Evolutionary conservation across 441 rosid species (phyloP).

Genomic region (Adansonia madagascariensis): DNA sequence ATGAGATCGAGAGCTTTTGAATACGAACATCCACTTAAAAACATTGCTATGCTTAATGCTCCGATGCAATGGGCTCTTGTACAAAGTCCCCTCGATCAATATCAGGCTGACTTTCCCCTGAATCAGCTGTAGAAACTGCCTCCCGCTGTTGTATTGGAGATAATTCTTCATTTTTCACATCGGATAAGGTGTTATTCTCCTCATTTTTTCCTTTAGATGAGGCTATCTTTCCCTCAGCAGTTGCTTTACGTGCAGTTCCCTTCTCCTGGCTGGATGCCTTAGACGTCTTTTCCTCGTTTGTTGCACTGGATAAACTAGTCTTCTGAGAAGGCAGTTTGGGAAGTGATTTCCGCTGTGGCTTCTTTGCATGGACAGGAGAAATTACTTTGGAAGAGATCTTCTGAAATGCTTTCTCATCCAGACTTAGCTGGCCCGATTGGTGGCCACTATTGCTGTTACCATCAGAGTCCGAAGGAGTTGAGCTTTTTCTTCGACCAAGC

Average conservation of each 20-base stretch:
- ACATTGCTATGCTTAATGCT: slow-evolving; percentile 17
- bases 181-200: slow-evolving; percentile 18
- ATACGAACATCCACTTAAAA: slow-evolving; percentile 29
- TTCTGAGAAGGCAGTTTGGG: slow-evolving; percentile 92
- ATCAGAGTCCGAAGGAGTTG: slow-evolving; percentile 51
- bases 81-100: slow-evolving; percentile 19
- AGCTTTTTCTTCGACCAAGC: slow-evolving; percentile 81
- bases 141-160: slow-evolving; percentile 37
- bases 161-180: slow-evolving; percentile 38
- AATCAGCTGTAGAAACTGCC: slow-evolving; percentile 29
- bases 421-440: slow-evolving; percentile 59
- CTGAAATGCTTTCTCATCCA: slow-evolving; percentile 60
- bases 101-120: slow-evolving; percentile 32
- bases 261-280: slow-evolving; percentile 48
- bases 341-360: slow-evolving; percentile 78
- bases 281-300: slow-evolving; percentile 35
- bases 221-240: slow-evolving; percentile 24
- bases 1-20: slow-evolving; percentile 30
- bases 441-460: slow-evolving; percentile 46
- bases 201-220: slow-evolving; percentile 18
- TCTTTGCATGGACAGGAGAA: slow-evolving; percentile 56
- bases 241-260: slow-evolving; percentile 14
- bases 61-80: slow-evolving; percentile 20
- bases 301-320: slow-evolving; percentile 48
- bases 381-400: slow-evolving; percentile 53